These are phyloP conservation scores for Plectosphaerella sp. DNA, from an alignment of 2,329 filamentous ascomycete genomes.

Conservation along the genomic window DNA sequence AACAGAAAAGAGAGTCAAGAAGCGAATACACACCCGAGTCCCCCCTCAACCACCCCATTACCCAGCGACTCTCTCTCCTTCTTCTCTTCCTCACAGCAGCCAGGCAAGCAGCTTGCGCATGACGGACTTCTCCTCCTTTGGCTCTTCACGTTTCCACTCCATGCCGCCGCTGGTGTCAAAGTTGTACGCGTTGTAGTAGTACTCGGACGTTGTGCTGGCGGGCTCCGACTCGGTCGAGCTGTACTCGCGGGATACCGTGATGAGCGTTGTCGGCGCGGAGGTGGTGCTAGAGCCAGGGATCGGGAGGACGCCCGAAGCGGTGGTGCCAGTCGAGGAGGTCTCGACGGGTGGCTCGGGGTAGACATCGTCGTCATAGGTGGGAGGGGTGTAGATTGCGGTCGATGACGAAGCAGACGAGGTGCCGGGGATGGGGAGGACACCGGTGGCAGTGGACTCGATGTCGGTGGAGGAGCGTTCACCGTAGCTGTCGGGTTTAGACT, in stretches of 20 bases:
- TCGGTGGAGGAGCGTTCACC: background rate
- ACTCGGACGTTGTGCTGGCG: background rate
- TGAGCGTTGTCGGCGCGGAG: background rate
- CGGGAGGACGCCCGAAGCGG: constrained; percentile 1
- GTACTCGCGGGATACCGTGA: background rate
- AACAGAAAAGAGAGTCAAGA: background rate
- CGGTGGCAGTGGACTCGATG: constrained; percentile 2
- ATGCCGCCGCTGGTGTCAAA: background rate
- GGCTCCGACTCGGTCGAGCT: background rate
- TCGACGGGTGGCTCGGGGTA: background rate
- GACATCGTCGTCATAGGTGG: background rate
- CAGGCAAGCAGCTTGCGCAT: background rate
- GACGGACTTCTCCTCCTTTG: background rate
- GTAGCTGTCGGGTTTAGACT: background rate
- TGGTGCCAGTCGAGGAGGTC: background rate
- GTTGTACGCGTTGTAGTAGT: background rate
- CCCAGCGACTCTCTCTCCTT: background rate
- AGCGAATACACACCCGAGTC: background rate
- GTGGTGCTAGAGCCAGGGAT: background rate
- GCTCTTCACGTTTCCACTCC: background rate
- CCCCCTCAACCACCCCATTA: background rate
- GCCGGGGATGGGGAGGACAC: background rate
- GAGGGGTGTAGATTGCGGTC: background rate
- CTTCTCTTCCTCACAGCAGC: background rate
- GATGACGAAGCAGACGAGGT: background rate